A percentile compares a stretch with the other conserved stretches of the same genome.
Evolutionary conservation across 176 grass and related monocot genomes (phyloP).

Genomic region (Carex myosuroides): DNA sequence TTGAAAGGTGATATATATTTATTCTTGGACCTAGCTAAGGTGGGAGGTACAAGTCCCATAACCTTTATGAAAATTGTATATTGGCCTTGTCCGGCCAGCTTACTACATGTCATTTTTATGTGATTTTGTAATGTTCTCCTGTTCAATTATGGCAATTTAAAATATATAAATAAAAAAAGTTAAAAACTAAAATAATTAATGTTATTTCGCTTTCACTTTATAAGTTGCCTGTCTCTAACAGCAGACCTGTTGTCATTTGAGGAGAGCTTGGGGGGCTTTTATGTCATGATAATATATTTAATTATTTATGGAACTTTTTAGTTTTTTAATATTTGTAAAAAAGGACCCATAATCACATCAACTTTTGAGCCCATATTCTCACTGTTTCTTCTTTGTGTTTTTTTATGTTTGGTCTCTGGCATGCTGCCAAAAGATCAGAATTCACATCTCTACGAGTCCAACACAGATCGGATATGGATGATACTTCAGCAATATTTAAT

Average conservation of each 20-base stretch:
- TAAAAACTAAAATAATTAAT: neutral
- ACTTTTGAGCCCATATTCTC: constrained; percentile 20
- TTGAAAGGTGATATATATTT: neutral
- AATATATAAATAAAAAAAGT: neutral
- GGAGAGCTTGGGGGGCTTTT: neutral
- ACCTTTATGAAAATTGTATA: neutral
- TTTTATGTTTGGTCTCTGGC: neutral
- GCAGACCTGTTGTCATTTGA: neutral
- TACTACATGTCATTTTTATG: neutral
- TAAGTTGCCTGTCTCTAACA: neutral
- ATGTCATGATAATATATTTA: neutral
- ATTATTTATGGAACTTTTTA: neutral
- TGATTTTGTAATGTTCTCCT: neutral
- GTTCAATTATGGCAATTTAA: neutral
- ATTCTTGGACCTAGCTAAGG: neutral
- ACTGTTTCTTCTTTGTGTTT: neutral
- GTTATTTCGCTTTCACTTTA: neutral
- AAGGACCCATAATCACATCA: neutral
- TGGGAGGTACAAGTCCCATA: neutral
- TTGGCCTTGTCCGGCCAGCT: neutral
- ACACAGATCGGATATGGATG: too few relatives aligned
- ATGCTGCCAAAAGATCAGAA: neutral
- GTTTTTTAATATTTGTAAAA: neutral
- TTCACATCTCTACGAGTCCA: neutral
- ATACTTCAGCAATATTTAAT: neutral